Evolutionary conservation across 495 filamentous ascomycete genomes (phyloP), one percentile per base, ranked within the genome.

Genomic region (Penicillium cosmopolitanum): DNA sequence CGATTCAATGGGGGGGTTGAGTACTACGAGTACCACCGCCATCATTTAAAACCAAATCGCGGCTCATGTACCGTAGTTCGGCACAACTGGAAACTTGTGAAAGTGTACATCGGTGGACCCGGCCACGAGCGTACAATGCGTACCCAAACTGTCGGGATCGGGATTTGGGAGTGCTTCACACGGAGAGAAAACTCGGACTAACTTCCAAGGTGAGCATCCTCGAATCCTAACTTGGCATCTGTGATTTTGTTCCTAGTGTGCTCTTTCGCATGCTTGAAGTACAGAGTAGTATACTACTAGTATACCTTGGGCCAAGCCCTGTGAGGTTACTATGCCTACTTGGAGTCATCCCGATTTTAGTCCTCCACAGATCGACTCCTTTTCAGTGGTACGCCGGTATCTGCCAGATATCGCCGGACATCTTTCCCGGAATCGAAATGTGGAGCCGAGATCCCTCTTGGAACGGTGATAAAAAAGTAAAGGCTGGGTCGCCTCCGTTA

Each of bases 61-160:
- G 10, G 19, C 7, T 15, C 21, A 48, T 16, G 23, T 48, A 48
- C 46, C 46, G 23, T 13, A 48, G 19, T 48, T 48, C 46, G 46
- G 46, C 19, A 48, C 46, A 31, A 1, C 9, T 12, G 1, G 21
- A 23, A 23, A 25, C 46, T 10, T n/a, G 46, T 48, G 46, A 23
- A 28, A 48, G 23, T 48, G 46, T n/a, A 23, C n/a, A 48, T 48
- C 46, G 23, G 46, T 48, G 46, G 46, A 48, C 46, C 31, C 46
- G 46, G 46, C 19, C 10, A 9, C 23, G 46, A 44, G n/a, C 2
- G 23, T 21, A 21, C 19, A 21, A 21, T 21, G 23, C 28, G 46
- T 28, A 13, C 8, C 46, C 46, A 48, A 9, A 4, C 6, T 48
- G 21, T 28, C 46, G 46, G 46, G 21, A 23, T 28, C 46, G 46